phyloP scores from a whole-genome alignment of 208 protist genomes.

The Trypanosoma platydactyli region DNA sequence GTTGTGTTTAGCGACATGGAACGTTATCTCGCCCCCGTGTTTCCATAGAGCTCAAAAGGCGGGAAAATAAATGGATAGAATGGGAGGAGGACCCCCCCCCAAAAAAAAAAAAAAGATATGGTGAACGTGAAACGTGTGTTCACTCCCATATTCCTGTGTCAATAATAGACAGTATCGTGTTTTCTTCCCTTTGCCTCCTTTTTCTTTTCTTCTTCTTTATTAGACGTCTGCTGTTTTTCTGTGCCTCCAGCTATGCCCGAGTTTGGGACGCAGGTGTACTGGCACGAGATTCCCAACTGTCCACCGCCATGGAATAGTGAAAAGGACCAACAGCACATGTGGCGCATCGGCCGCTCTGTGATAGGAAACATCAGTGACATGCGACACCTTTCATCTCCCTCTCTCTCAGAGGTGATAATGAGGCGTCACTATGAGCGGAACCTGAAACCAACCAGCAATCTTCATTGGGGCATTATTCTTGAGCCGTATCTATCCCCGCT shows the following conservation, averaged over 20 bases:
- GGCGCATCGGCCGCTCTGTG: not conserved
- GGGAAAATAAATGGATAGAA: not conserved
- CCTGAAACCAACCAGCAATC: not conserved
- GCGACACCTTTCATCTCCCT: slow-evolving; percentile 7
- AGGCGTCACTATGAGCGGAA: not conserved
- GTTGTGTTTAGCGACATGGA: slow-evolving; percentile 52
- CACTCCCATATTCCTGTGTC: too few species aligned
- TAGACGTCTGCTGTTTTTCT: not conserved
- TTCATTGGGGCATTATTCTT: slow-evolving; percentile 39
- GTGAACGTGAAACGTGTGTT: too few species aligned
- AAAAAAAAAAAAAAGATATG: too few species aligned
- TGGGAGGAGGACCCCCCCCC: too few species aligned
- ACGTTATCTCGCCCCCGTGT: slow-evolving; percentile 31
- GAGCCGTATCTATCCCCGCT: slow-evolving; percentile 64
- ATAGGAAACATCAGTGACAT: not conserved
- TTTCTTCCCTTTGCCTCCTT: not conserved
- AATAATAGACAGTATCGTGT: too few species aligned
- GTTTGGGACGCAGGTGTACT: slow-evolving; percentile 32
- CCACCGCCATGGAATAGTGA: slow-evolving; percentile 20
- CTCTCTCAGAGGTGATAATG: not conserved
- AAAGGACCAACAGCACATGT: slow-evolving; percentile 12
- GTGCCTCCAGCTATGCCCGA: slow-evolving; percentile 21
- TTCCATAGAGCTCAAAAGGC: too few species aligned
- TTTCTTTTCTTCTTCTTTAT: slow-evolving; percentile 2
- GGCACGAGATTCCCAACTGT: slow-evolving; percentile 24